Conservation (phyloP, 352 stramenopile species). For the Phytophthora hibernalis region DNA sequence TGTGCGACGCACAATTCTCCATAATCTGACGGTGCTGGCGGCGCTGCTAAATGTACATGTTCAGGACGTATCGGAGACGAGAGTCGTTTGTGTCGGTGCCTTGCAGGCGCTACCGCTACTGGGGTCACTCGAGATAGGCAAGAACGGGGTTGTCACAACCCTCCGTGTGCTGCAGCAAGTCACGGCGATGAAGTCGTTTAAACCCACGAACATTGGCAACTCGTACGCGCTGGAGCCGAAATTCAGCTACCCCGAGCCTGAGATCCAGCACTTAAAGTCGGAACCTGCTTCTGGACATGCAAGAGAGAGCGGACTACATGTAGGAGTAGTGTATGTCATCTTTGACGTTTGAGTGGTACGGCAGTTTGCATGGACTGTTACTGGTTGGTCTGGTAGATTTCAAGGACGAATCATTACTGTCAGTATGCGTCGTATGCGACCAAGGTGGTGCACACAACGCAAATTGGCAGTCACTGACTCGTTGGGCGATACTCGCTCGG, state of each 20-base stretch:
- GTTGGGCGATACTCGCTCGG: constrained; percentile 50
- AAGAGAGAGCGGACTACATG: constrained; percentile 19
- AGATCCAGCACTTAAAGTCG: constrained; percentile 38
- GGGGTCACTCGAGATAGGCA: constrained; percentile 51
- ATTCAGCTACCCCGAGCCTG: constrained; percentile 38
- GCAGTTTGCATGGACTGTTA: constrained; percentile 40
- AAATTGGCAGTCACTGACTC: constrained; percentile 40
- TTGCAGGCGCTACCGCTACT: constrained; percentile 29
- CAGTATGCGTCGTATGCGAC: constrained; percentile 55
- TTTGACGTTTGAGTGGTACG: constrained; percentile 39
- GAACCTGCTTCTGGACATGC: constrained; percentile 48
- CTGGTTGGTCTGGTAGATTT: constrained; percentile 68
- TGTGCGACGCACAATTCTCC: too few relatives aligned
- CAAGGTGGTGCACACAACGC: constrained; percentile 49
- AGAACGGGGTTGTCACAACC: constrained; percentile 50
- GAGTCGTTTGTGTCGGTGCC: constrained; percentile 44
- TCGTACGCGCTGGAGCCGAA: constrained; percentile 41
- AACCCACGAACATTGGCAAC: constrained; percentile 41
- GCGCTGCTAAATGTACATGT: too few relatives aligned
- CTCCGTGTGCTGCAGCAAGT: constrained; percentile 38
- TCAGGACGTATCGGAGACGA: constrained; percentile 53
- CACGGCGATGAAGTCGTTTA: constrained; percentile 40
- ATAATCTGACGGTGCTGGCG: too few relatives aligned
- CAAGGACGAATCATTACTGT: constrained; percentile 50
- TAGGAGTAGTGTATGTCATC: constrained; percentile 9